Evolutionary conservation across 306 rosid species (phyloP), one percentile per base, ranked within the genome.

Genomic region (Rubus idaeus): DNA sequence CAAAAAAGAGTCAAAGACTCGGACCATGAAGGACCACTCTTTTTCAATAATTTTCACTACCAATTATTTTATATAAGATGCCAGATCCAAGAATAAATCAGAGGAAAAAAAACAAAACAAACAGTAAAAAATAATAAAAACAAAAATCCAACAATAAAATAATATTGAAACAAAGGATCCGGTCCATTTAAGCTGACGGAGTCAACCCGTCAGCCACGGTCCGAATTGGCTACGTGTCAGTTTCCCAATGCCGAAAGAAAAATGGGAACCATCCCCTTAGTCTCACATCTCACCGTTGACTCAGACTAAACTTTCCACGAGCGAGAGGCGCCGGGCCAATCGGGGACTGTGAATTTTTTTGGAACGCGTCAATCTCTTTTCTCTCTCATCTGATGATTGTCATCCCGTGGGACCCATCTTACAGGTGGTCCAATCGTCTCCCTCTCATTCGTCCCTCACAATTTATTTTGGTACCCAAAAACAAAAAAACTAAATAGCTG

Each of bases 321-420:
- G 82, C 23, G 26, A 78, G 65, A 71, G 49, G 75, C 87, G 88
- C 91, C 91, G 81, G 79, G 30, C 79, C 85, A 82, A 75, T 83
- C 56, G 83, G 67, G 75, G 75, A 46, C 53, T 78, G 77, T 55
- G 77, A 74, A 35, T 75, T 81, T 69, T 81, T 69, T 46, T 37
- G 69, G 90, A 87, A 60, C 87, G 88, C 80, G 82, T 86, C 85
- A 82, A 88, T 83, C 83, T 77, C 35, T 84, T 26, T 55, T 47
- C 74, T 20, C 68, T 11, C 12, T 58, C 23, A 18, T 77, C 77
- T 10, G 5, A 78, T 67, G 57, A 53, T 47, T 72, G 41, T 63
- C 73, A 35, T 44, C 26, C 11, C 5, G 16, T 6, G 56, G 67
- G 18, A 17, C 70, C 70, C 42, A 37, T 18, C 6, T 3, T 21